Base-by-base conservation (phyloP, 805 yeast genomes). In the Starmerella gropengiesseri region DNA sequence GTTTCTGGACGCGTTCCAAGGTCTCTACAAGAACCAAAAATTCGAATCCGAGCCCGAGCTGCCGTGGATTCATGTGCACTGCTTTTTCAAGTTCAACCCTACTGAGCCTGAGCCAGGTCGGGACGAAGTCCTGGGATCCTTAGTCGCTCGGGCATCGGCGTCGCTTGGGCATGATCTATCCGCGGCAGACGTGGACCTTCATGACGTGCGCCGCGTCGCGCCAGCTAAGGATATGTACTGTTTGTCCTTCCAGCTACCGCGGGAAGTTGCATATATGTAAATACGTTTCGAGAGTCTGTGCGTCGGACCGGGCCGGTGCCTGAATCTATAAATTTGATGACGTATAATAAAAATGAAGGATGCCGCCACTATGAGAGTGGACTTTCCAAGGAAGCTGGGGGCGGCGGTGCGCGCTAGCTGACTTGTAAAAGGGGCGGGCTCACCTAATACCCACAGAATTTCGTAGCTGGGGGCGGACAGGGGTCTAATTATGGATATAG, bases 191-290 rank as follows among this genome's bases (percentile, higher is more conserved):
- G 61, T 81, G 29, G 56, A 62, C 0, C 81, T 89, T 62, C 97
- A 89, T 56, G 65, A 80, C 50, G 98, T 91, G 8, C 75, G 99
- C 58, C 79, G 78, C 59, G 98, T 91, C 7, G 89, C 98, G 1
- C 98, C 98, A 4, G 84, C 96, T 5, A 91, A 91, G 58, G 89
- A 89, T 26, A 91, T 91, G 98, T 87, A 74, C 59, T 85, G 96
- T 62, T 81, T 85, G 3, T 68, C 86, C 6, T 87, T 87, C 61
- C 60, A 61, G 54, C 67, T 91, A n/a, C 71, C 71, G 3, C 26
- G 41, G 5, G 63, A 59, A 31, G 70, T 66, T 4, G 69, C 69
- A 1, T 56, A 57, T 31, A 40, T 34, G 37, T 34, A 9, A 34
- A 23, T 7, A 23, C 7, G 26, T 11, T 11, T 23, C 26, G 11